Evolutionary conservation across 805 yeast species (phyloP).

Genomic region (Wickerhamomyces bovis): DNA sequence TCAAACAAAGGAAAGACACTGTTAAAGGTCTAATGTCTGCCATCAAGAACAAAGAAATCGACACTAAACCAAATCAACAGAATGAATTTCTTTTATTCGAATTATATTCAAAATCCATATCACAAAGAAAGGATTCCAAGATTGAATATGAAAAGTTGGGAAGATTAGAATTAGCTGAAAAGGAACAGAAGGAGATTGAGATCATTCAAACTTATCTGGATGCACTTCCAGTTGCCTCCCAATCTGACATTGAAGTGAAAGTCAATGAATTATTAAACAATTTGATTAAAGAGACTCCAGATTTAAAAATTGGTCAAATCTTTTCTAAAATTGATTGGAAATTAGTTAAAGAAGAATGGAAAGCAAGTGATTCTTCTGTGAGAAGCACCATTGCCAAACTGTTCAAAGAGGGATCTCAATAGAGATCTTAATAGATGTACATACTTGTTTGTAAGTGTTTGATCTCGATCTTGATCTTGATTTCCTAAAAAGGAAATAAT

Average conservation of each 20-base stretch:
- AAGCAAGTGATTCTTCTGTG: slow-evolving; percentile 27
- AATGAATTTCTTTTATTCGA: slow-evolving; percentile 32
- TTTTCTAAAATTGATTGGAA: slow-evolving; percentile 30
- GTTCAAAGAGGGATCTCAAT: slow-evolving; percentile 6
- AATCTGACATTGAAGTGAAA: slow-evolving; percentile 34
- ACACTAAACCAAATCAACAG: slow-evolving; percentile 26
- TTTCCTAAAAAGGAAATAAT: too few relatives aligned
- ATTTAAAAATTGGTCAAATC: slow-evolving; percentile 24
- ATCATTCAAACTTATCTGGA: slow-evolving; percentile 35
- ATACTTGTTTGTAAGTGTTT: too few relatives aligned
- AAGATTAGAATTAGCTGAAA: slow-evolving; percentile 48
- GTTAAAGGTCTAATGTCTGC: slow-evolving; percentile 37
- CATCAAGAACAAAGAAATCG: slow-evolving; percentile 40
- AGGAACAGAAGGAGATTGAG: slow-evolving; percentile 41
- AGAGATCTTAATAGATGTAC: too few relatives aligned
- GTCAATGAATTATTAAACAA: slow-evolving; percentile 23
- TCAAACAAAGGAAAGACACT: slow-evolving; percentile 30
- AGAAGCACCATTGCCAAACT: slow-evolving; percentile 27
- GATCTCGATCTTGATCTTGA: too few relatives aligned
- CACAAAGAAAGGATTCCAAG: slow-evolving; percentile 45
- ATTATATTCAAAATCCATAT: slow-evolving; percentile 36
- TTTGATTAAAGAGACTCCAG: slow-evolving; percentile 16
- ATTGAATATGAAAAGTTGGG: slow-evolving; percentile 38
- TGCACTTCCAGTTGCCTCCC: slow-evolving; percentile 42
- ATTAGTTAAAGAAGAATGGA: slow-evolving; percentile 30